Conservation (phyloP, 1,284 basidiomycete genomes). For the Cryptococcus sp. region DNA sequence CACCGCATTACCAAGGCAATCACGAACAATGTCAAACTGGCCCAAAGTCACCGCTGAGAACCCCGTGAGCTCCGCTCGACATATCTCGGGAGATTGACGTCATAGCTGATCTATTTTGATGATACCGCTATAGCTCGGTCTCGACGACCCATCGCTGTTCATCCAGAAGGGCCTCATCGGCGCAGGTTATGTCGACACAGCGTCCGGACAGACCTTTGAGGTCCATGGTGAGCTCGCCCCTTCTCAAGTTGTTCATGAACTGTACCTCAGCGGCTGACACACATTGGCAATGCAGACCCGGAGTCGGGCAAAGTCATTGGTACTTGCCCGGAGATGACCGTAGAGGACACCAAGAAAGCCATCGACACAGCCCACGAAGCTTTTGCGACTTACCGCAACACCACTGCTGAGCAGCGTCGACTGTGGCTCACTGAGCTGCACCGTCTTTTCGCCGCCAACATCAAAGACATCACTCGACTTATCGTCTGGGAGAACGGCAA, state of each 20-base stretch:
- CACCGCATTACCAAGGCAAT: not conserved
- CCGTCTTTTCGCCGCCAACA: slow-evolving; percentile 34
- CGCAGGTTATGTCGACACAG: slow-evolving; percentile 80
- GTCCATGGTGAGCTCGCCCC: slow-evolving; percentile 67
- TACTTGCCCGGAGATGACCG: slow-evolving; percentile 80
- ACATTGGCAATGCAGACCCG: slow-evolving; percentile 63
- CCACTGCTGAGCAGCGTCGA: slow-evolving; percentile 56
- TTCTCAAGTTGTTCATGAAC: not conserved
- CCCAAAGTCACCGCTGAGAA: slow-evolving; percentile 46
- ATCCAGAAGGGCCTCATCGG: slow-evolving; percentile 74
- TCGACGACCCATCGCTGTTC: slow-evolving; percentile 73
- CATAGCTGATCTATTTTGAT: not conserved
- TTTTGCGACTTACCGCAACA: slow-evolving; percentile 77
- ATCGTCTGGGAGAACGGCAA: slow-evolving; percentile 82
- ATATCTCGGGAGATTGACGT: too few species aligned
- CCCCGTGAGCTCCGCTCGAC: slow-evolving; percentile 31
- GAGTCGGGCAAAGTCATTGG: slow-evolving; percentile 77
- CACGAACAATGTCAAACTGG: slow-evolving; percentile 40
- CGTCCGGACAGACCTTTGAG: slow-evolving; percentile 66
- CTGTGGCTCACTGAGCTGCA: slow-evolving; percentile 36
- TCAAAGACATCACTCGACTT: slow-evolving; percentile 46
- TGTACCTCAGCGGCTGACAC: not conserved
- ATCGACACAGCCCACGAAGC: slow-evolving; percentile 73
- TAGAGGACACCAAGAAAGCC: slow-evolving; percentile 75
- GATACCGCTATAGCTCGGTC: slow-evolving; percentile 44